phyloP scores from a whole-genome alignment of 352 stramenopile species.

The Globisporangium splendens region DNA sequence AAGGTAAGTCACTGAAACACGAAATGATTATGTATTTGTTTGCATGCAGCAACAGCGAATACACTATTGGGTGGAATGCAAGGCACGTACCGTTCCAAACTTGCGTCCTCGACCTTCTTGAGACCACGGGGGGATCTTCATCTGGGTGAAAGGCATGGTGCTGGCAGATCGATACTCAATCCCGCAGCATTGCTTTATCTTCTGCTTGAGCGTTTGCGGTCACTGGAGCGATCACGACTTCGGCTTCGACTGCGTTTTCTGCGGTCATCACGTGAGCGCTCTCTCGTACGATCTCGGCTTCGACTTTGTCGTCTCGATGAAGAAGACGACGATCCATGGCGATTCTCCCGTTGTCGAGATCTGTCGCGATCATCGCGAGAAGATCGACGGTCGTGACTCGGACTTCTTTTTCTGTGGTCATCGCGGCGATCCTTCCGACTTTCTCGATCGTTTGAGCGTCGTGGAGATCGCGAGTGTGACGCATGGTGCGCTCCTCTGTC shows the following conservation, averaged over 20 bases:
- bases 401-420: slow-evolving; percentile 11
- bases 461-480: slow-evolving; percentile 11
- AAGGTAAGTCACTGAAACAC: slow-evolving; percentile 1
- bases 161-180: background rate
- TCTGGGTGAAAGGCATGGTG: too few species aligned
- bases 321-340: background rate
- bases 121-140: too few species aligned
- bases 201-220: slow-evolving; percentile 24
- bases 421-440: slow-evolving; percentile 13
- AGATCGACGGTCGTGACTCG: slow-evolving; percentile 11
- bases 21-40: background rate
- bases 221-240: slow-evolving; percentile 22
- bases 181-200: slow-evolving; percentile 7
- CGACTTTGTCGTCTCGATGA: slow-evolving; percentile 5
- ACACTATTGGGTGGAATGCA: background rate
- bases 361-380: slow-evolving; percentile 1
- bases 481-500: slow-evolving; percentile 13
- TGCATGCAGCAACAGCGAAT: background rate
- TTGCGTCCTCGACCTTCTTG: background rate
- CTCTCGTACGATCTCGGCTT: slow-evolving; percentile 8
- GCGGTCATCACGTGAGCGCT: slow-evolving; percentile 15
- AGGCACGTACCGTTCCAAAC: background rate
- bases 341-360: slow-evolving; percentile 1
- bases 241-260: slow-evolving; percentile 31
- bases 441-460: slow-evolving; percentile 8